A percentile compares a stretch with the other conserved stretches of the same genome.
These are phyloP conservation scores for Cutaneotrichosporon sp. DNA, from an alignment of 1,284 basidiomycete genomes.

Conservation along the genomic window DNA sequence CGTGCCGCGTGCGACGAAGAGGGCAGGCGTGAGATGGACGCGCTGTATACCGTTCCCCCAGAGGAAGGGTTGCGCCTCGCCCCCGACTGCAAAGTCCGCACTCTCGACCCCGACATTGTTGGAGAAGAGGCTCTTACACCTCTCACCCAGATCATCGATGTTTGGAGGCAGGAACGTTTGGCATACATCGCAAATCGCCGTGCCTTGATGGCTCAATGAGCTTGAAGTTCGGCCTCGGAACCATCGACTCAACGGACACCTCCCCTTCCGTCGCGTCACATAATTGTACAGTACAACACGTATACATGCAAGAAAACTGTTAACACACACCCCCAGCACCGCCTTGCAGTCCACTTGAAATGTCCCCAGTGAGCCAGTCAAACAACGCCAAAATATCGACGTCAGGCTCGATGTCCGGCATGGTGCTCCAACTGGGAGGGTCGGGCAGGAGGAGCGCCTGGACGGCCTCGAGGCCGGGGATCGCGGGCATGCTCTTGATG, in stretches of 20 bases:
- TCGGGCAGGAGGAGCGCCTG: conserved; percentile 4
- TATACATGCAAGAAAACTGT: not conserved
- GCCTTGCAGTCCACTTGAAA: not conserved
- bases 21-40: not conserved
- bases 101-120: conserved; percentile 15
- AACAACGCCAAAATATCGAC: conserved; percentile 16
- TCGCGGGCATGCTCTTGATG: conserved; percentile 12
- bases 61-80: not conserved
- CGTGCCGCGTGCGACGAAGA: not conserved
- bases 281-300: conserved; percentile 1
- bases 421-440: not conserved
- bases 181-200: conserved; percentile 9
- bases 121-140: not conserved
- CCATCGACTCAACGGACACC: not conserved
- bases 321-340: not conserved
- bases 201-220: not conserved
- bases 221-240: too few relatives aligned
- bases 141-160: not conserved
- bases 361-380: conserved; percentile 20
- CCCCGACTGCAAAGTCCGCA: conserved; percentile 10
- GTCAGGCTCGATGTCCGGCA: conserved; percentile 6
- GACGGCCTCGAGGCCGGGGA: conserved; percentile 15
- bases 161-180: conserved; percentile 8
- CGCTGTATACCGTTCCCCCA: conserved; percentile 1
- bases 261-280: not conserved